A percentile compares a stretch with the other conserved stretches of the same genome.
phyloP scores from a whole-genome alignment of 371 early-diverging fungal species.

The Dinochytrium kinnereticum region DNA sequence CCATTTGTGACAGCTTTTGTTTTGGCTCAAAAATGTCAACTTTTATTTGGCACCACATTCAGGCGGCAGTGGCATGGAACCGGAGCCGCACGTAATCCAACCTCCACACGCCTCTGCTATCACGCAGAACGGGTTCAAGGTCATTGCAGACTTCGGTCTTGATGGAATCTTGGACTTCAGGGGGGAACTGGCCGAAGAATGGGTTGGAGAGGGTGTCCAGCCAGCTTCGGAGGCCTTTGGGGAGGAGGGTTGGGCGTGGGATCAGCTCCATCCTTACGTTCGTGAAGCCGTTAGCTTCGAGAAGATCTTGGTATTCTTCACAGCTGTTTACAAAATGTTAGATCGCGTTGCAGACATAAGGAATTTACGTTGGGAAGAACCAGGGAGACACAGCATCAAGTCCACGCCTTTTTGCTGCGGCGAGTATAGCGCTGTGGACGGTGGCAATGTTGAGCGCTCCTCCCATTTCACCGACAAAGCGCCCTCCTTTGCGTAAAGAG shows the following conservation, averaged over 20 bases:
- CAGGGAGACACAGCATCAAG: constrained; percentile 63
- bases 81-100: constrained; percentile 64
- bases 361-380: constrained; percentile 66
- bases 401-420: constrained; percentile 63
- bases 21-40: not conserved
- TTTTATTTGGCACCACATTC: not conserved
- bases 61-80: constrained; percentile 7
- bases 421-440: constrained; percentile 63
- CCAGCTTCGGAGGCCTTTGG: constrained; percentile 68
- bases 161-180: constrained; percentile 49
- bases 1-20: not conserved
- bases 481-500: constrained; percentile 61
- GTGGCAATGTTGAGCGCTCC: constrained; percentile 61
- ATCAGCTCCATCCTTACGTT: constrained; percentile 54
- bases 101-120: constrained; percentile 64
- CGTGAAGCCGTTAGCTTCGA: constrained; percentile 64
- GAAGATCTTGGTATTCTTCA: constrained; percentile 50
- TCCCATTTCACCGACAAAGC: constrained; percentile 71
- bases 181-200: constrained; percentile 53
- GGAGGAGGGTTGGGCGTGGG: constrained; percentile 63
- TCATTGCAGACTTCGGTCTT: constrained; percentile 59
- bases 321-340: constrained; percentile 6
- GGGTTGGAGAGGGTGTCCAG: constrained; percentile 67
- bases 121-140: constrained; percentile 52
- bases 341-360: not conserved